Base-by-base conservation (phyloP, 2,329 filamentous ascomycete species). In the Neospermospora avenae region DNA sequence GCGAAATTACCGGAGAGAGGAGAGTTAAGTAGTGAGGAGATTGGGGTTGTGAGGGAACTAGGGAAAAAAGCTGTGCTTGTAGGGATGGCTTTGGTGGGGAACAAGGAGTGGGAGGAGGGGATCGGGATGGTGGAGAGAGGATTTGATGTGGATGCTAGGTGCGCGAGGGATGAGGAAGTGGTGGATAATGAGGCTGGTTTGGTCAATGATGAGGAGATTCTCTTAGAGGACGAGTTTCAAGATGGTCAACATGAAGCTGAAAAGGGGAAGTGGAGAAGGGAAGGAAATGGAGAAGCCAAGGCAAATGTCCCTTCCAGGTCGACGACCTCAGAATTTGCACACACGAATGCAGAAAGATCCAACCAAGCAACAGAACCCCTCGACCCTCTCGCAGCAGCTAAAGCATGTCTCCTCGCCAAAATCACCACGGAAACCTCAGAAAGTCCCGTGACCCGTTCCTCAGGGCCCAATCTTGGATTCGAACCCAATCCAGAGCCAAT, bases 1-100 rank as follows among this genome's bases (percentile, higher is more conserved):
- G 91, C 89, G 2, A 83, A 86, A 59, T 80, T 93, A 60, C 87
- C 89, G 0, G 89, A 90, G 37, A 77, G 84, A 10, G 91, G 91
- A 1, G 86, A 90, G 72, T 77, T 97, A 72, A 84, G 85, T 62
- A 88, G 90, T 64, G 83, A 85, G 45, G 89, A 95, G 69, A 84
- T 96, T 34, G 87, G 86, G 4, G 84, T 86, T 69, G 78, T 97
- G 28, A 81, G 93, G 54, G 90, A 95, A 60, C 73, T 98, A 35
- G 92, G 89, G 0, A 91, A 91, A 74, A 83, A 86, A 65, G 91
- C 91, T 0, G 84, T 88, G 71, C 85, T 65, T 69, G 20, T 76
- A 75, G 59, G 73, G 77, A 58, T 73, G 64, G 58, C 72, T 39
- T 55, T 73, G 64, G 70, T 69, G 35, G 64, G 69, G 22, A 70